phyloP scores from a whole-genome alignment of 768 basidiomycete species.

The Clathrus columnatus region DNA sequence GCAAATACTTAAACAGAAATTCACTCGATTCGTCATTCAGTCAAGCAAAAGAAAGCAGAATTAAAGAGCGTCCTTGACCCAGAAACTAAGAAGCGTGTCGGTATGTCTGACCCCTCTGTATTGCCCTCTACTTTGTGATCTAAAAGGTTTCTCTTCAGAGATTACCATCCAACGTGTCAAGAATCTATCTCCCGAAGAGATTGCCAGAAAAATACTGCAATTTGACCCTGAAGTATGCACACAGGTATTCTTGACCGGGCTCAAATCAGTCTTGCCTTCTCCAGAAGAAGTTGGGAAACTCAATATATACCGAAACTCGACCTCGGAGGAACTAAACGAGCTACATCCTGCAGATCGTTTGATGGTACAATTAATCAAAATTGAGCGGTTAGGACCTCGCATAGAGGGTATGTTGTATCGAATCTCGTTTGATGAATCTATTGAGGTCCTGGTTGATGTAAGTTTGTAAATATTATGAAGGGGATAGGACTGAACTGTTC shows the following conservation, averaged over 20 bases:
- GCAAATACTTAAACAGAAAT: neutral
- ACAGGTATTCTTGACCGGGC: constrained; percentile 79
- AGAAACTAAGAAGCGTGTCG: constrained; percentile 88
- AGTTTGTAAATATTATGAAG: constrained; percentile 15
- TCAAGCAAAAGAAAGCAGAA: constrained; percentile 79
- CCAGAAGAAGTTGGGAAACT: constrained; percentile 89
- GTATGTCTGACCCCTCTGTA: constrained; percentile 38
- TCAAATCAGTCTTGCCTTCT: constrained; percentile 81
- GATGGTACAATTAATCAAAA: constrained; percentile 95
- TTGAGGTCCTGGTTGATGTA: constrained; percentile 75
- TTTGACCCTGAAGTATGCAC: constrained; percentile 85
- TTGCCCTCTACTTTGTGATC: neutral
- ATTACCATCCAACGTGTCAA: constrained; percentile 86
- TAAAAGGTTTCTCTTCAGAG: constrained; percentile 38
- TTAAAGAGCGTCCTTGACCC: constrained; percentile 86
- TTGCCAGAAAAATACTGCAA: constrained; percentile 72
- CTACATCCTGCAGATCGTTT: constrained; percentile 94
- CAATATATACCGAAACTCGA: constrained; percentile 82
- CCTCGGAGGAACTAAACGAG: constrained; percentile 72
- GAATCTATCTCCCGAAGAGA: constrained; percentile 77
- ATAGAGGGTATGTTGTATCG: constrained; percentile 96
- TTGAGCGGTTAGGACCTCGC: constrained; percentile 77
- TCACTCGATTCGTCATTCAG: constrained; percentile 38
- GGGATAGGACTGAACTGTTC: neutral
- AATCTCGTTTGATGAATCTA: constrained; percentile 78